Evolutionary conservation across 371 early-diverging fungal genomes (phyloP).

Genomic region (Encephalitozoon intestinalis): DNA sequence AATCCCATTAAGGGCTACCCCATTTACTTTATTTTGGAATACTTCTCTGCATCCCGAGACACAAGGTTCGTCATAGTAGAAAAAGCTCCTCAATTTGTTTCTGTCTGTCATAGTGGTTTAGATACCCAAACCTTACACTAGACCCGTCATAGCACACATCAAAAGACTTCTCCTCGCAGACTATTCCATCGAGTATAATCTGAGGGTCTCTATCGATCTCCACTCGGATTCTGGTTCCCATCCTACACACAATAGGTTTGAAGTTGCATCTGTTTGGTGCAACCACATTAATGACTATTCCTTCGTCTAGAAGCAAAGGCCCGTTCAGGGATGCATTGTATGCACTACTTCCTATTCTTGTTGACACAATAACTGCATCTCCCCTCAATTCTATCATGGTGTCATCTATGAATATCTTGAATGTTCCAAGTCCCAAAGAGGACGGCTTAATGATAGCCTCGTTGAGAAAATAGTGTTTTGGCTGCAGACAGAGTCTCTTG

Average conservation of each 20-base stretch:
- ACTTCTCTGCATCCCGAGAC: background rate
- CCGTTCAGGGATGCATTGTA: constrained; percentile 53
- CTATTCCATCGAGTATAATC: constrained; percentile 9
- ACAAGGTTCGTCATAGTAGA: background rate
- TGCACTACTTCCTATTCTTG: constrained; percentile 47
- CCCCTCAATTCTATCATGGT: constrained; percentile 20
- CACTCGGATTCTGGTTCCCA: background rate
- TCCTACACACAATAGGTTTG: constrained; percentile 15
- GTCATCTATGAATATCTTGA: constrained; percentile 22
- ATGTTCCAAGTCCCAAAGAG: constrained; percentile 14
- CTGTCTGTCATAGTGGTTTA: background rate
- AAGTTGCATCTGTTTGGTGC: constrained; percentile 22
- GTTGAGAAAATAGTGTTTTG: constrained; percentile 31
- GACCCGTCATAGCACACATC: constrained; percentile 12
- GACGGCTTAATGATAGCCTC: constrained; percentile 41
- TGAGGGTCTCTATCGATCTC: background rate
- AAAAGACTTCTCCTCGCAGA: constrained; percentile 62
- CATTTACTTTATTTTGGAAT: background rate
- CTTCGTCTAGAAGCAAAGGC: constrained; percentile 28
- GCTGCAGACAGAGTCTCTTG: constrained; percentile 15
- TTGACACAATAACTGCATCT: constrained; percentile 51
- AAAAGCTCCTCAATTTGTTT: background rate
- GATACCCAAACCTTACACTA: background rate
- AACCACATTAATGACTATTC: constrained; percentile 20
- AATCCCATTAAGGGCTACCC: constrained; percentile 44